These are phyloP conservation scores for Cantharellus anzutake DNA, from an alignment of 768 basidiomycete species.

Conservation along the genomic window DNA sequence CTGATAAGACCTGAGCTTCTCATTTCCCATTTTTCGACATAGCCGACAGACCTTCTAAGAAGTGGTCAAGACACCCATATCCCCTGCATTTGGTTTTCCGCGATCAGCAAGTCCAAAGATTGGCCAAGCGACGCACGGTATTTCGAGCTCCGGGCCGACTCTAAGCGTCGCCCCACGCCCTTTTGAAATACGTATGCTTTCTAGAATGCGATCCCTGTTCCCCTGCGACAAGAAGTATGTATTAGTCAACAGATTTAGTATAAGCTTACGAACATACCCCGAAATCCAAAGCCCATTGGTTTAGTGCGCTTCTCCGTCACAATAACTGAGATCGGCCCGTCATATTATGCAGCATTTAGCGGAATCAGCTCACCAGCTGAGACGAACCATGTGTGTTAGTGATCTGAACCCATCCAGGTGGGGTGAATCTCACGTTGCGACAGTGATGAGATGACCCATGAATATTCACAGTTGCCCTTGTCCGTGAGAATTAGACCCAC, in stretches of 20 bases:
- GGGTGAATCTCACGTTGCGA: slow-evolving; percentile 51
- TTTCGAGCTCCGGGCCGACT: slow-evolving; percentile 94
- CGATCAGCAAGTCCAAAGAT: background rate
- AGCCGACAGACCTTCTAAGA: slow-evolving; percentile 61
- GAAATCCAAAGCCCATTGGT: slow-evolving; percentile 96
- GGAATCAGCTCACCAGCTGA: background rate
- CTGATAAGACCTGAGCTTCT: slow-evolving; percentile 22
- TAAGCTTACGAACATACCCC: slow-evolving; percentile 30
- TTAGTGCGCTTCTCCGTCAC: slow-evolving; percentile 50
- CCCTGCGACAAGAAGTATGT: slow-evolving; percentile 31
- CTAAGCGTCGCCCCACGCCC: slow-evolving; percentile 70
- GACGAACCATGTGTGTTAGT: background rate
- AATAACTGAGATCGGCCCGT: background rate
- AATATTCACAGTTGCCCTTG: background rate
- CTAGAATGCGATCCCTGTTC: slow-evolving; percentile 78
- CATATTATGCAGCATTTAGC: background rate
- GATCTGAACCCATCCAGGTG: slow-evolving; percentile 6
- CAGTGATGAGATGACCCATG: slow-evolving; percentile 75
- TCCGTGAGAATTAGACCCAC: too few relatives aligned
- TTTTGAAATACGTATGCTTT: slow-evolving; percentile 78
- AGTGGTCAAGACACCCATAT: slow-evolving; percentile 95
- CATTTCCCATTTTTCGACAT: background rate
- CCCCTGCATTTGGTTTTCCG: slow-evolving; percentile 31
- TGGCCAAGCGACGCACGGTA: slow-evolving; percentile 39
- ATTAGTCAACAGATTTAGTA: background rate